Evolutionary conservation across 495 filamentous ascomycete species (phyloP).

Genomic region (Penicillium lividum): DNA sequence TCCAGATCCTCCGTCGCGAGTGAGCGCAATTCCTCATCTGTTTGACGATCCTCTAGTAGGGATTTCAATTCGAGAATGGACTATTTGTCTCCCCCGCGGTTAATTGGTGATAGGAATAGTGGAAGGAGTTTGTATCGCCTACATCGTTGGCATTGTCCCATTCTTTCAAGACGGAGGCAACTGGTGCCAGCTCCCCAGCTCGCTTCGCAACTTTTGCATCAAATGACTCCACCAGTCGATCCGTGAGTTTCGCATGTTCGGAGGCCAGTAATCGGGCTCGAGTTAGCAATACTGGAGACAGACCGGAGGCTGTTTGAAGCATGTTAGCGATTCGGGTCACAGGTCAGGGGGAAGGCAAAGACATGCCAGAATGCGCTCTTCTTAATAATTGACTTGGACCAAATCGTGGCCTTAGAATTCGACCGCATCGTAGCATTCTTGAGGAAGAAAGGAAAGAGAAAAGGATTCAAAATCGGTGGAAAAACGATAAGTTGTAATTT

Average conservation of each 20-base stretch:
- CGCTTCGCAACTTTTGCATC: slow-evolving; percentile 73
- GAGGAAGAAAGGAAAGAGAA: neutral
- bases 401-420: slow-evolving; percentile 29
- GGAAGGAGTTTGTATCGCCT: neutral
- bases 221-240: slow-evolving; percentile 61
- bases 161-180: slow-evolving; percentile 67
- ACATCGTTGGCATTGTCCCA: slow-evolving; percentile 55
- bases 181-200: slow-evolving; percentile 70
- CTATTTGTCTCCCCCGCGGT: slow-evolving; percentile 27
- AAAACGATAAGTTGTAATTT: slow-evolving; percentile 24
- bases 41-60: slow-evolving; percentile 57
- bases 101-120: neutral
- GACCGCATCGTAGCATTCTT: slow-evolving; percentile 41
- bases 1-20: slow-evolving; percentile 79
- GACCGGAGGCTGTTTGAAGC: slow-evolving; percentile 36
- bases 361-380: slow-evolving; percentile 33
- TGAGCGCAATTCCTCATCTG: slow-evolving; percentile 62
- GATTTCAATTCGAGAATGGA: slow-evolving; percentile 58
- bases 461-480: neutral
- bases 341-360: neutral
- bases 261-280: slow-evolving; percentile 63
- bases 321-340: slow-evolving; percentile 9
- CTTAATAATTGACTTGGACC: slow-evolving; percentile 20
- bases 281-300: slow-evolving; percentile 62
- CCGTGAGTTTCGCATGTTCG: slow-evolving; percentile 66